Evolutionary conservation across 2,329 filamentous ascomycete genomes (phyloP).

Genomic region (Exophiala viscosa): DNA sequence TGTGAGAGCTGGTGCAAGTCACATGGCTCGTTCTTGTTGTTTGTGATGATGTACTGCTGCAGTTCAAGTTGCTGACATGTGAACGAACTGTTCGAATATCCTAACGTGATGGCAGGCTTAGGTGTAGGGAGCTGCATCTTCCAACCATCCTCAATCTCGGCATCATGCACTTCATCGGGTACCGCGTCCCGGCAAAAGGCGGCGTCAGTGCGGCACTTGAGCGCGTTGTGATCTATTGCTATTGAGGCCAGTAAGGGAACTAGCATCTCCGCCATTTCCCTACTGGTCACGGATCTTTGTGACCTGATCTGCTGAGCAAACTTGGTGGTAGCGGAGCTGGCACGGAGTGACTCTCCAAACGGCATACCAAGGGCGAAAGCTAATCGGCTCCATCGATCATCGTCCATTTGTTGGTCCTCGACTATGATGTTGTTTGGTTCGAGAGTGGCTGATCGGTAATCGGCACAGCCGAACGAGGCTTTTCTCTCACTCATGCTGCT

Average conservation of each 20-base stretch:
- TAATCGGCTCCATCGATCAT: conserved; percentile 23
- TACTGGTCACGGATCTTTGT: conserved; percentile 10
- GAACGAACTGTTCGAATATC: conserved; percentile 20
- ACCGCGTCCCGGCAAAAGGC: conserved; percentile 21
- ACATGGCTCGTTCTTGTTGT: conserved; percentile 20
- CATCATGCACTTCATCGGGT: conserved; percentile 17
- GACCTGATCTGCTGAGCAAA: conserved; percentile 20
- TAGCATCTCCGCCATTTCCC: conserved; percentile 17
- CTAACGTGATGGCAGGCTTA: conserved; percentile 21
- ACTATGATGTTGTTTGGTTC: conserved; percentile 24
- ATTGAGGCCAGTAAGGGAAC: conserved; percentile 18
- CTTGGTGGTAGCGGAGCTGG: conserved; percentile 14
- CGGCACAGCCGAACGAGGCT: conserved; percentile 11
- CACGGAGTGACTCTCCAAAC: conserved; percentile 11
- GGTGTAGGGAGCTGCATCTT: conserved; percentile 23
- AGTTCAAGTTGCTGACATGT: conserved; percentile 21
- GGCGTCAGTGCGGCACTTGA: conserved; percentile 13
- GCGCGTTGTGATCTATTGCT: conserved; percentile 11
- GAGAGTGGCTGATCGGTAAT: conserved; percentile 21
- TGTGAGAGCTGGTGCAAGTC: conserved; percentile 27
- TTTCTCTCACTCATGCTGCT: neutral
- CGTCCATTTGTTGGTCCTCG: conserved; percentile 21
- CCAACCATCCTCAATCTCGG: conserved; percentile 20
- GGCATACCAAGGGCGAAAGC: conserved; percentile 25
- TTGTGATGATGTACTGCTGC: conserved; percentile 27